phyloP scores from a whole-genome alignment of 1,284 basidiomycete genomes.

The Cerrena zonata region DNA sequence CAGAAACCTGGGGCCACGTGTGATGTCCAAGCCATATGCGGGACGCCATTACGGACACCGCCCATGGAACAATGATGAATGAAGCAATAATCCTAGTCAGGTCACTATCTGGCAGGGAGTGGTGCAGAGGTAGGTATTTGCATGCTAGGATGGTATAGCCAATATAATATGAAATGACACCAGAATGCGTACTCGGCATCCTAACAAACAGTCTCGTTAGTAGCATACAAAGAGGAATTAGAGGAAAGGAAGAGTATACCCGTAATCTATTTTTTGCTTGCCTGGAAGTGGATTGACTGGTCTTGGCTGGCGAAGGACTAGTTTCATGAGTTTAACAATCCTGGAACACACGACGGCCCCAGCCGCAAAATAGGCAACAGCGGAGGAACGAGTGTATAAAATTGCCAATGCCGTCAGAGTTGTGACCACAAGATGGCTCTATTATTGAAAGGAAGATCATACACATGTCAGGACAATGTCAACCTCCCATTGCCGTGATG shows the following conservation, averaged over 20 bases:
- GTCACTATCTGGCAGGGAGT: slow-evolving; percentile 35
- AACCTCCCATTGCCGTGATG: too few species aligned
- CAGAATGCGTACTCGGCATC: slow-evolving; percentile 87
- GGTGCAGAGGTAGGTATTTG: slow-evolving; percentile 45
- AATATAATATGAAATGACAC: slow-evolving; percentile 67
- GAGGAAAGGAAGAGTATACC: slow-evolving; percentile 38
- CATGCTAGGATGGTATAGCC: slow-evolving; percentile 62
- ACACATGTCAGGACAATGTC: too few species aligned
- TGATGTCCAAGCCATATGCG: slow-evolving; percentile 80
- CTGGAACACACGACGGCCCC: slow-evolving; percentile 62
- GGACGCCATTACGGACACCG: slow-evolving; percentile 53
- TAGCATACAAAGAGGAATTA: not conserved
- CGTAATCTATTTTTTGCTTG: slow-evolving; percentile 52
- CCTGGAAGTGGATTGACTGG: slow-evolving; percentile 40
- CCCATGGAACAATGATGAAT: slow-evolving; percentile 50
- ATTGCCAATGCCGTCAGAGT: slow-evolving; percentile 49
- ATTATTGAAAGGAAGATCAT: not conserved
- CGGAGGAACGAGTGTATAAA: slow-evolving; percentile 64
- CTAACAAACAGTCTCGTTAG: slow-evolving; percentile 34
- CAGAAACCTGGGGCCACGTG: slow-evolving; percentile 67
- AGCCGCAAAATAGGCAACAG: slow-evolving; percentile 59
- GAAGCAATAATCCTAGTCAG: slow-evolving; percentile 37
- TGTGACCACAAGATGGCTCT: slow-evolving; percentile 45
- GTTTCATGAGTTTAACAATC: slow-evolving; percentile 67
- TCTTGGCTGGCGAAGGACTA: slow-evolving; percentile 64